phyloP scores from a whole-genome alignment of 2,329 filamentous ascomycete species.

The Aspergillus fumigatiaffinis region DNA sequence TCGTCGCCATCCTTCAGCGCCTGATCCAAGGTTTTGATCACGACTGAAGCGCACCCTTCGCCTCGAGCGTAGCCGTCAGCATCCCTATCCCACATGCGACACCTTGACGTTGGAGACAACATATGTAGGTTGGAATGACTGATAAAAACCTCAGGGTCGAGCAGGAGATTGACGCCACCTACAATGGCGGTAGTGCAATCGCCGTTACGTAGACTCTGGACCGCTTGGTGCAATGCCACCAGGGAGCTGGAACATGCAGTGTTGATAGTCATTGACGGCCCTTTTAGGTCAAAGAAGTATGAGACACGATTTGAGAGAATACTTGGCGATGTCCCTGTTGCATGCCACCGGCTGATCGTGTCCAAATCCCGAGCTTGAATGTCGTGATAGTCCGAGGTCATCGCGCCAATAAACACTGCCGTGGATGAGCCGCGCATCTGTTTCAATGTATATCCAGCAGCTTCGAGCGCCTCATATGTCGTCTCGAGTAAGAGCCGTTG shows the following conservation, averaged over 20 bases:
- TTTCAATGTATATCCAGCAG: no score
- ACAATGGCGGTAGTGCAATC: slow-evolving; percentile 21
- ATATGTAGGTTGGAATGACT: no score
- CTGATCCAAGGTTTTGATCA: slow-evolving; percentile 47
- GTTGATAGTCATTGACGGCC: slow-evolving; percentile 36
- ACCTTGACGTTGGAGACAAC: no score
- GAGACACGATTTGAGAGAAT: no score
- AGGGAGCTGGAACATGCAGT: slow-evolving; percentile 39
- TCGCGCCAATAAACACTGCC: no score
- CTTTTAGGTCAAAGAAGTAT: slow-evolving; percentile 3
- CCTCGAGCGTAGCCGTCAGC: slow-evolving; percentile 47
- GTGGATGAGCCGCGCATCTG: no score
- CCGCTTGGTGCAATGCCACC: slow-evolving; percentile 20
- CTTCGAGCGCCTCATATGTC: no score
- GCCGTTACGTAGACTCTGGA: slow-evolving; percentile 17
- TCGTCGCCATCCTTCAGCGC: slow-evolving; percentile 45
- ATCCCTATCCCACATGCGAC: background rate
- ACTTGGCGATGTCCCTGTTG: no score
- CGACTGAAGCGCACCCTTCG: slow-evolving; percentile 47
- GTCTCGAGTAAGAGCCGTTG: no score
- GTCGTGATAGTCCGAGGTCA: no score
- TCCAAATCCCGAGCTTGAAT: no score
- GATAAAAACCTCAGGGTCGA: slow-evolving; percentile 15
- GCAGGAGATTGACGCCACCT: slow-evolving; percentile 22
- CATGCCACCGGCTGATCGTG: no score